Evolutionary conservation across 1,284 basidiomycete species (phyloP).

Genomic region (Puccinia horiana): DNA sequence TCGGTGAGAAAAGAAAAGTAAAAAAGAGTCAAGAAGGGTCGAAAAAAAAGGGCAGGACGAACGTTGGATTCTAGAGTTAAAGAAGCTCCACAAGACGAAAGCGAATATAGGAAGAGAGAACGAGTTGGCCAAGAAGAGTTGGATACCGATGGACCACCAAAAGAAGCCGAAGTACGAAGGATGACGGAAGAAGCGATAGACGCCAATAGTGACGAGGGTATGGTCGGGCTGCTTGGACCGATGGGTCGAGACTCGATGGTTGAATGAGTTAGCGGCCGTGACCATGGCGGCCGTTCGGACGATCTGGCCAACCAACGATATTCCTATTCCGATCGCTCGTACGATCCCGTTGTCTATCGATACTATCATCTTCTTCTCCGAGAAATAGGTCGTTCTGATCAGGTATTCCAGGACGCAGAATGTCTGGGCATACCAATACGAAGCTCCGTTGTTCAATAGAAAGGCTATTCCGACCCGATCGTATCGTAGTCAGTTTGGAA

Average conservation of each 20-base stretch:
- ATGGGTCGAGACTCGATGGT: constrained; percentile 32
- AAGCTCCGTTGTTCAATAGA: constrained; percentile 37
- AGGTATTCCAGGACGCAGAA: constrained; percentile 8
- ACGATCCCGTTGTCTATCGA: neutral
- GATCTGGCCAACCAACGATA: neutral
- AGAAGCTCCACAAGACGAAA: constrained; percentile 33
- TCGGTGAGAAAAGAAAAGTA: neutral
- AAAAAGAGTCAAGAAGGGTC: neutral
- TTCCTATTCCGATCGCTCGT: neutral
- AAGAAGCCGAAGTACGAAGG: constrained; percentile 49
- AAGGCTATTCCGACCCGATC: constrained; percentile 17
- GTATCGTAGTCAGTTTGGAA: neutral
- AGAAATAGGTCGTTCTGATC: neutral
- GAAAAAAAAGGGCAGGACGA: neutral
- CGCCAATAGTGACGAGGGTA: constrained; percentile 26
- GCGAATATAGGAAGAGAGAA: constrained; percentile 9
- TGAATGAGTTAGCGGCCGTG: constrained; percentile 46
- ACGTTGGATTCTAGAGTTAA: constrained; percentile 38
- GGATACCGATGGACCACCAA: constrained; percentile 40
- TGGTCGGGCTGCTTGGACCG: constrained; percentile 5
- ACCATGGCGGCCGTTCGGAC: constrained; percentile 37
- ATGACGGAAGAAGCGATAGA: constrained; percentile 37
- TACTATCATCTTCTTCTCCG: neutral
- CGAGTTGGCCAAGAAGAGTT: constrained; percentile 23
- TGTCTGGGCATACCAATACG: constrained; percentile 30